These are phyloP conservation scores for Elaeis guineensis DNA, from an alignment of 176 grass and related monocot genomes.

Conservation along the genomic window DNA sequence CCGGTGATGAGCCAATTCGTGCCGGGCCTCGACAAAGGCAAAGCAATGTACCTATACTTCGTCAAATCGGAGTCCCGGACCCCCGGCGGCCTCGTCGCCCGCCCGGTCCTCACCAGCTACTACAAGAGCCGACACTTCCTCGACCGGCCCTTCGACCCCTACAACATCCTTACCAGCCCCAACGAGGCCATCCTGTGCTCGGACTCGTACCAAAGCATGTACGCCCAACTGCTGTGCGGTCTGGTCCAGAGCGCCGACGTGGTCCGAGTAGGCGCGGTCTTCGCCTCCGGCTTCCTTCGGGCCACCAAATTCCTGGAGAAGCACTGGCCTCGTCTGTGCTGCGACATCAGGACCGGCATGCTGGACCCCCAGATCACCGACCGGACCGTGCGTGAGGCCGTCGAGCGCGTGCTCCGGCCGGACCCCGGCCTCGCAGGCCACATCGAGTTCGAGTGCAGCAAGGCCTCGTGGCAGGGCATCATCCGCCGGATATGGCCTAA, in stretches of 20 bases:
- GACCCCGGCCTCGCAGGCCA: conserved; percentile 39
- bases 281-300: conserved; percentile 89
- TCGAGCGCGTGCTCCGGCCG: conserved; percentile 43
- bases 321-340: conserved; percentile 69
- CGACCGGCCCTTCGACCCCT: conserved; percentile 65
- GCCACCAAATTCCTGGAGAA: conserved; percentile 86
- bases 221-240: conserved; percentile 82
- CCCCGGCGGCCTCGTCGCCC: conserved; percentile 62
- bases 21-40: conserved; percentile 74
- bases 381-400: conserved; percentile 44
- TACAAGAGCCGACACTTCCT: conserved; percentile 90
- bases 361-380: conserved; percentile 75
- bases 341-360: conserved; percentile 58
- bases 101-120: conserved; percentile 87
- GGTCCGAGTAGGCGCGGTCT: conserved; percentile 79
- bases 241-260: conserved; percentile 75
- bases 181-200: conserved; percentile 76
- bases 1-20: conserved; percentile 85
- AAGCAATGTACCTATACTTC: conserved; percentile 90
- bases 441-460: conserved; percentile 58
- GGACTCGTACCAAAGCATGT: conserved; percentile 98
- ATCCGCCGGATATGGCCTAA: conserved; percentile 78
- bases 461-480: conserved; percentile 75
- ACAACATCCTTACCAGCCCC: conserved; percentile 76
- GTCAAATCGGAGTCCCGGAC: conserved; percentile 81